Conservation (phyloP, 2,329 filamentous ascomycete genomes). For the Metarhizium robertsii region DNA sequence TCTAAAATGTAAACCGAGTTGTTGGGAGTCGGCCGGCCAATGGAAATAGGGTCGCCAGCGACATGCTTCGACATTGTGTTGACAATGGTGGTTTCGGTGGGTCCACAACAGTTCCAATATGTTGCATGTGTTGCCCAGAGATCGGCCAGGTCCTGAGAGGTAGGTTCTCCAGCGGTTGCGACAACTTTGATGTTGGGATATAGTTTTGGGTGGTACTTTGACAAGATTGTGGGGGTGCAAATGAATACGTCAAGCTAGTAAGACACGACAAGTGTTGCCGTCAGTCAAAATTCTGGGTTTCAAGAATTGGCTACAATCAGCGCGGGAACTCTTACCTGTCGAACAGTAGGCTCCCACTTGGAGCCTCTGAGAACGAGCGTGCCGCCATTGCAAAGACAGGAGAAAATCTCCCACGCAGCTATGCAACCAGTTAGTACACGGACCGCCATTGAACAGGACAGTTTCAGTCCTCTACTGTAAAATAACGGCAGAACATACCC, state of each 20-base stretch:
- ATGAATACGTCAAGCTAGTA: slow-evolving; percentile 42
- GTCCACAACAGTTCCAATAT: slow-evolving; percentile 50
- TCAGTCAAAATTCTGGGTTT: not conserved
- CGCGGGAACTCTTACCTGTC: slow-evolving; percentile 24
- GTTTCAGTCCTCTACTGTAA: slow-evolving; percentile 6
- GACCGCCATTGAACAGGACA: not conserved
- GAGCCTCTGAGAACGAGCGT: slow-evolving; percentile 43
- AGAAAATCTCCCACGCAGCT: slow-evolving; percentile 54
- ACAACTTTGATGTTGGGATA: slow-evolving; percentile 43
- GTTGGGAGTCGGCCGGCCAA: slow-evolving; percentile 47
- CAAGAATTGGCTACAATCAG: not conserved
- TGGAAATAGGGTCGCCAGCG: slow-evolving; percentile 36
- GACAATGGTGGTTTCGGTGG: slow-evolving; percentile 50
- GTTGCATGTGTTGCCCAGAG: slow-evolving; percentile 39
- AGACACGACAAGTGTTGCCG: not conserved
- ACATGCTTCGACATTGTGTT: slow-evolving; percentile 46
- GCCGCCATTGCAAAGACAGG: slow-evolving; percentile 46
- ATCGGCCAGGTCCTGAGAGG: slow-evolving; percentile 40
- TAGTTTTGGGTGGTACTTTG: slow-evolving; percentile 34
- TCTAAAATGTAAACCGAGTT: slow-evolving; percentile 47
- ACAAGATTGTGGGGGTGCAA: slow-evolving; percentile 44
- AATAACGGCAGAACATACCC: slow-evolving; percentile 32
- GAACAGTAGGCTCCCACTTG: slow-evolving; percentile 36
- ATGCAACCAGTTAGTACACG: slow-evolving; percentile 6
- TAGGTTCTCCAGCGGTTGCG: slow-evolving; percentile 47